Conservation (phyloP, 371 early-diverging fungal species). For the Thermomucor indicae-seudaticae region DNA sequence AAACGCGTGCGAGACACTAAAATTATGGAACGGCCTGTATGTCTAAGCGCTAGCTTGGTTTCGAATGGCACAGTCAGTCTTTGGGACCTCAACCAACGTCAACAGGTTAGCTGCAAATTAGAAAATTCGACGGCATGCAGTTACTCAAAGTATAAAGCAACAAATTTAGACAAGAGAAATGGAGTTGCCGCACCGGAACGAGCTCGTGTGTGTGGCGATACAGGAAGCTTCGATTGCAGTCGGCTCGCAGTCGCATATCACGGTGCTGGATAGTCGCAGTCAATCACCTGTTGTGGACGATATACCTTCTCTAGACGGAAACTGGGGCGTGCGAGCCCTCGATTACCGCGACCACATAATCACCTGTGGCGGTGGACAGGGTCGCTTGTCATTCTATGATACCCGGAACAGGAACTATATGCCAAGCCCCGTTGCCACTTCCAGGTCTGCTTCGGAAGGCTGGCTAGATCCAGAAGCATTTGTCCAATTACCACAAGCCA, state of each 20-base stretch:
- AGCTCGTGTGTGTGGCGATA: slow-evolving; percentile 53
- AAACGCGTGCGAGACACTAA: slow-evolving; percentile 3
- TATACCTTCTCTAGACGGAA: slow-evolving; percentile 54
- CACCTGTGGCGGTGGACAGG: slow-evolving; percentile 54
- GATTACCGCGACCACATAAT: slow-evolving; percentile 45
- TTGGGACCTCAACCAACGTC: slow-evolving; percentile 30
- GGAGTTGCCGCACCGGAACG: slow-evolving; percentile 36
- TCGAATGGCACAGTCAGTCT: slow-evolving; percentile 36
- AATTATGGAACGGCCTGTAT: slow-evolving; percentile 4
- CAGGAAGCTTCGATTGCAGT: slow-evolving; percentile 41
- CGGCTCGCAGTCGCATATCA: slow-evolving; percentile 59
- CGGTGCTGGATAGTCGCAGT: slow-evolving; percentile 55
- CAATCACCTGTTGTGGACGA: slow-evolving; percentile 26
- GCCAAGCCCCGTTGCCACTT: background rate
- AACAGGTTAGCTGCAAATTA: slow-evolving; percentile 3
- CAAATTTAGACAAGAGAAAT: slow-evolving; percentile 12
- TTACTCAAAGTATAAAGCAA: slow-evolving; percentile 13
- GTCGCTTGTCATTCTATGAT: slow-evolving; percentile 44
- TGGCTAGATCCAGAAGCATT: slow-evolving; percentile 21
- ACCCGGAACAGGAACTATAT: slow-evolving; percentile 43
- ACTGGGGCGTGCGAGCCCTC: slow-evolving; percentile 68
- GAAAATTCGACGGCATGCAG: background rate
- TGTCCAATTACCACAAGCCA: slow-evolving; percentile 39
- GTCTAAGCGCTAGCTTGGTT: slow-evolving; percentile 15
- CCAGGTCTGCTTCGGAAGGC: slow-evolving; percentile 41